These are phyloP conservation scores for Leccinum insolens DNA, from an alignment of 1,284 basidiomycete species.

Conservation along the genomic window DNA sequence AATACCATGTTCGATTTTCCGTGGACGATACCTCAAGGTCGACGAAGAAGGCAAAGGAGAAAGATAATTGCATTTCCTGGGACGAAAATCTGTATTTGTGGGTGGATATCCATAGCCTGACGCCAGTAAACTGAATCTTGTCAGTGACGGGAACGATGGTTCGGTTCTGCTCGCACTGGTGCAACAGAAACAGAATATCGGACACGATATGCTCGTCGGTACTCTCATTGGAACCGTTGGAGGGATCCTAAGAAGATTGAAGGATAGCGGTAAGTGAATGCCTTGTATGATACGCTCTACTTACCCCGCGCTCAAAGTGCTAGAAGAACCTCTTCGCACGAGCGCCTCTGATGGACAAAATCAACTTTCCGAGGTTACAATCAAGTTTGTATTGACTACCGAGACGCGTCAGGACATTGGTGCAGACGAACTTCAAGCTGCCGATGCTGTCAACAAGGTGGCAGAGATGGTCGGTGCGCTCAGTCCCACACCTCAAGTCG, in stretches of 20 bases:
- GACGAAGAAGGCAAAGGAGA: conserved; percentile 17
- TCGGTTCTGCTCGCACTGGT: conserved; percentile 16
- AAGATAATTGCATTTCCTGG: conserved; percentile 16
- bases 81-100: conserved; percentile 24
- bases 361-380: conserved; percentile 4
- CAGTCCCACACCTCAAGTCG: not conserved
- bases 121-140: not conserved
- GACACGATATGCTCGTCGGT: conserved; percentile 14
- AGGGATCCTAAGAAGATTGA: conserved; percentile 13
- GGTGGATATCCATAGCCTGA: conserved; percentile 3
- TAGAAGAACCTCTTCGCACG: conserved; percentile 17
- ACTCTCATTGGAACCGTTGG: conserved; percentile 15
- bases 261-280: conserved; percentile 20
- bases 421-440: conserved; percentile 20
- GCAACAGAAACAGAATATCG: conserved; percentile 10
- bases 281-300: not conserved
- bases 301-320: conserved; percentile 15
- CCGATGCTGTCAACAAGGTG: conserved; percentile 14
- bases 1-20: conserved; percentile 17
- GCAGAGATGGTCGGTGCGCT: not conserved
- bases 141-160: conserved; percentile 19
- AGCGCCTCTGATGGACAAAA: not conserved
- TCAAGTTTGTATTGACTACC: conserved; percentile 18
- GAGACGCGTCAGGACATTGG: not conserved
- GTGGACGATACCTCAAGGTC: conserved; percentile 12